phyloP scores from a whole-genome alignment of 805 yeast species.

The Maudiozyma saulgeensis region DNA sequence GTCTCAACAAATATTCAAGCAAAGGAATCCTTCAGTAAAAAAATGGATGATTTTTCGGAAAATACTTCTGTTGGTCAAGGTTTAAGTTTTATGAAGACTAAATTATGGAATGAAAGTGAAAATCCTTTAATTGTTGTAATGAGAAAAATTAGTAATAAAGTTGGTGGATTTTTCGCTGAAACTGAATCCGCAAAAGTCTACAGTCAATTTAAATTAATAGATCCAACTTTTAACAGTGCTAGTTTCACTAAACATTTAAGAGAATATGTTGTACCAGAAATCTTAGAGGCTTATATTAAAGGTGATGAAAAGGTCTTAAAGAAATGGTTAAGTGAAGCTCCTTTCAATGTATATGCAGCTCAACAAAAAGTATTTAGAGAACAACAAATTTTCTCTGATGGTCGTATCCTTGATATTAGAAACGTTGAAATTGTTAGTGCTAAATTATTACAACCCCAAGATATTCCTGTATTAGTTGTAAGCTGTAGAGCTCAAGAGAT shows the following conservation, averaged over 20 bases:
- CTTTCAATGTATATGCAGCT: conserved; percentile 88
- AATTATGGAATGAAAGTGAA: conserved; percentile 83
- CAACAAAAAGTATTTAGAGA: conserved; percentile 86
- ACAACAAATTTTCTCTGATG: conserved; percentile 85
- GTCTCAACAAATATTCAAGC: conserved; percentile 76
- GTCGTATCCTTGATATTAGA: conserved; percentile 85
- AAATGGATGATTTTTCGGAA: conserved; percentile 56
- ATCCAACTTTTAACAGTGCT: conserved; percentile 76
- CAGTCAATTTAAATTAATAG: conserved; percentile 76
- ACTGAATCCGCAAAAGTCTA: conserved; percentile 94
- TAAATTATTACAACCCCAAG: conserved; percentile 80
- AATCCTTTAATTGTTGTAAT: conserved; percentile 78
- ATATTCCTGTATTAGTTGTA: conserved; percentile 84
- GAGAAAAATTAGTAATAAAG: conserved; percentile 69
- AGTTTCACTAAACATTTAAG: conserved; percentile 75
- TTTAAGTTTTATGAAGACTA: conserved; percentile 49
- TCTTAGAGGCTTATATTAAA: conserved; percentile 86
- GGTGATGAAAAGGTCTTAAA: conserved; percentile 80
- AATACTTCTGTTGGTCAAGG: conserved; percentile 62
- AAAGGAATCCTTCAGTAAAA: conserved; percentile 55
- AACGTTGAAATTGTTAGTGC: conserved; percentile 89
- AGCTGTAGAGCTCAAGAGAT: conserved; percentile 96
- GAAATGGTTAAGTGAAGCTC: conserved; percentile 93
- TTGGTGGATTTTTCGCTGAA: conserved; percentile 87
- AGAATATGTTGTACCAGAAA: conserved; percentile 88